phyloP scores from a whole-genome alignment of 2,329 filamentous ascomycete species.

The Aspergillus sp. region DNA sequence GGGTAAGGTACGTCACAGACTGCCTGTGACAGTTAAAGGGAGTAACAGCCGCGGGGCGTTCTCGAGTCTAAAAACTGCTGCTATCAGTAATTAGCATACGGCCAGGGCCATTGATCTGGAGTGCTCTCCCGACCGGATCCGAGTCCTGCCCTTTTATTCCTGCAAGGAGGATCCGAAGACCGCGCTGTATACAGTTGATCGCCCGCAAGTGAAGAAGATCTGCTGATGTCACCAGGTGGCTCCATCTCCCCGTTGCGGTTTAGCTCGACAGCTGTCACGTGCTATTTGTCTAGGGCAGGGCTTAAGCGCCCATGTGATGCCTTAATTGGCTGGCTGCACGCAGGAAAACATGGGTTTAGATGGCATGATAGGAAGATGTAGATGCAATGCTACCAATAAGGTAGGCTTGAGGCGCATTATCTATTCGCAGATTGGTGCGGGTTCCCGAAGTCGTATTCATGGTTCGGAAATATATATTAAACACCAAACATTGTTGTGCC shows the following conservation, averaged over 20 bases:
- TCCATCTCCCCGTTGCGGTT: background rate
- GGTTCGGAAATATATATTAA: background rate
- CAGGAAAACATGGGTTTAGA: background rate
- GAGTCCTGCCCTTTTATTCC: background rate
- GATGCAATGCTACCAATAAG: background rate
- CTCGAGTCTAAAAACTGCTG: background rate
- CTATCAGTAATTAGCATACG: background rate
- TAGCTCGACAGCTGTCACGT: conserved; percentile 13
- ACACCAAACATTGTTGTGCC: too few relatives aligned
- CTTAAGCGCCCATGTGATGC: background rate
- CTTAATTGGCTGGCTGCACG: background rate
- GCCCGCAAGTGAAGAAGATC: background rate
- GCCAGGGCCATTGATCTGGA: background rate
- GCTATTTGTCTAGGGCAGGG: background rate
- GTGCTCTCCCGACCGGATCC: background rate
- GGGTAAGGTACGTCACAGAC: conserved; percentile 22
- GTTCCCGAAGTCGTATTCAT: too few relatives aligned
- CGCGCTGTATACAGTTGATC: background rate
- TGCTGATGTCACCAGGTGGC: conserved; percentile 16
- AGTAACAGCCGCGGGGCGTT: background rate
- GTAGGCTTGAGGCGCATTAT: background rate
- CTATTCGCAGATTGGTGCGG: background rate
- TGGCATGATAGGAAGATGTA: too few relatives aligned
- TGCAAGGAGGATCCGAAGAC: background rate
- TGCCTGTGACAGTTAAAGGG: too few relatives aligned